A percentile compares a stretch with the other conserved stretches of the same genome.
These are phyloP conservation scores for Adansonia madagascariensis DNA, from an alignment of 441 rosid species.

Conservation along the genomic window DNA sequence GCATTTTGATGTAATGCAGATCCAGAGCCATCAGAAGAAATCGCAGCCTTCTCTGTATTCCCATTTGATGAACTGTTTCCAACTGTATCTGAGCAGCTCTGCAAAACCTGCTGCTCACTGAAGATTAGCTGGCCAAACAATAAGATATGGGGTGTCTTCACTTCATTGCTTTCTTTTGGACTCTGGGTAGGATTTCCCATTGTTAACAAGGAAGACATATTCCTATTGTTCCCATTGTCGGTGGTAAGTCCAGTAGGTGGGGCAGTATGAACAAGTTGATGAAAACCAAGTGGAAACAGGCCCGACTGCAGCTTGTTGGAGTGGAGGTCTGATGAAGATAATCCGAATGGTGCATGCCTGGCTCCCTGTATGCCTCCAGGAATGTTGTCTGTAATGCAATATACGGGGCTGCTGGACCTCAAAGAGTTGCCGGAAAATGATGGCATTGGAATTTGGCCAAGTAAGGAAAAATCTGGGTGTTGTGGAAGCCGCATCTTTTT, in stretches of 20 bases:
- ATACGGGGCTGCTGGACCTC: slow-evolving; percentile 58
- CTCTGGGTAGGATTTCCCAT: slow-evolving; percentile 48
- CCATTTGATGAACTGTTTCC: slow-evolving; percentile 52
- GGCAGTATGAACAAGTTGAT: slow-evolving; percentile 38
- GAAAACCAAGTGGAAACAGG: slow-evolving; percentile 47
- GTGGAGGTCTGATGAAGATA: slow-evolving; percentile 70
- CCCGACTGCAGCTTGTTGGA: slow-evolving; percentile 60
- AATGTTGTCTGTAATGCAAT: slow-evolving; percentile 73
- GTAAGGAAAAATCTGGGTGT: slow-evolving; percentile 56
- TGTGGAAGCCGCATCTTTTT: slow-evolving; percentile 82
- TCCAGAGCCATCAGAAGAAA: slow-evolving; percentile 57
- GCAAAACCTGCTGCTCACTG: slow-evolving; percentile 61
- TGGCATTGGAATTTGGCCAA: slow-evolving; percentile 62
- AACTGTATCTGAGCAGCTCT: slow-evolving; percentile 56
- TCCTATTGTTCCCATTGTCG: slow-evolving; percentile 41
- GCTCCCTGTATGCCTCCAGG: slow-evolving; percentile 99
- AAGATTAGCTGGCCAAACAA: slow-evolving; percentile 86
- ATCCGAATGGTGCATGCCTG: slow-evolving; percentile 94
- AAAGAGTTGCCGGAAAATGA: slow-evolving; percentile 63
- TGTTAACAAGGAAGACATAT: slow-evolving; percentile 61
- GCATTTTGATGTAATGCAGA: slow-evolving; percentile 51
- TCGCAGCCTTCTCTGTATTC: slow-evolving; percentile 44
- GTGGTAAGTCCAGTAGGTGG: slow-evolving; percentile 37
- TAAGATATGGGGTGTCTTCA: slow-evolving; percentile 64
- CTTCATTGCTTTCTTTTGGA: slow-evolving; percentile 46